Conservation (phyloP, 2,329 filamentous ascomycete species). For the Fusarium solani-melongenae region DNA sequence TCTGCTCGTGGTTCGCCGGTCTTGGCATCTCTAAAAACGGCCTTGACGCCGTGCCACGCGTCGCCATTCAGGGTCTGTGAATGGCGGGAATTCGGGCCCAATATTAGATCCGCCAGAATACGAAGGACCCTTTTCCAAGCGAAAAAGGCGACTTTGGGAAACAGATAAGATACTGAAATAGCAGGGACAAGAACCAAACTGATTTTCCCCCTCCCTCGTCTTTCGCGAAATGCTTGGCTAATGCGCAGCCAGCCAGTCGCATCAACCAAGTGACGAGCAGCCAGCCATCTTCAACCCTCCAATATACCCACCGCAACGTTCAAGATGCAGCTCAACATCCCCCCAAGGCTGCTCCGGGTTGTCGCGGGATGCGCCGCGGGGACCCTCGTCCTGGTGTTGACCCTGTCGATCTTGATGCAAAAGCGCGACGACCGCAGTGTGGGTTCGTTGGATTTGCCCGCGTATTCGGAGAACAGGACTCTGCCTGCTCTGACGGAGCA, state of each 20-base stretch:
- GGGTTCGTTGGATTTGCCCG: neutral
- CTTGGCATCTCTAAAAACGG: neutral
- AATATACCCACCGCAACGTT: neutral
- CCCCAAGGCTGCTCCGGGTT: neutral
- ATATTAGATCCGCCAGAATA: neutral
- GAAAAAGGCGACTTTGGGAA: neutral
- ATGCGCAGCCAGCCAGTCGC: neutral
- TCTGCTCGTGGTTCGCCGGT: neutral
- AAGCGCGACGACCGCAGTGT: neutral
- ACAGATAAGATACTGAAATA: neutral
- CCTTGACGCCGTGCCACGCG: neutral
- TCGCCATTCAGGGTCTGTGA: neutral
- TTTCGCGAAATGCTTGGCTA: neutral
- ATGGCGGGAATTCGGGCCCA: neutral
- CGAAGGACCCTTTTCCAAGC: neutral
- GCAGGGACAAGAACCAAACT: neutral
- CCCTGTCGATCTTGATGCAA: neutral
- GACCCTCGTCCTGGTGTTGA: neutral
- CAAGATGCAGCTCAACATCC: neutral
- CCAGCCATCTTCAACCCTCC: neutral
- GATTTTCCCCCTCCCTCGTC: neutral
- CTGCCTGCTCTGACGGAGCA: neutral
- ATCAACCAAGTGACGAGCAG: neutral
- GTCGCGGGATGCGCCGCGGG: neutral
- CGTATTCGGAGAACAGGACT: neutral